Base-by-base conservation (phyloP, 1,139 yeast genomes). In the Kurtzmaniella quercitrusa region DNA sequence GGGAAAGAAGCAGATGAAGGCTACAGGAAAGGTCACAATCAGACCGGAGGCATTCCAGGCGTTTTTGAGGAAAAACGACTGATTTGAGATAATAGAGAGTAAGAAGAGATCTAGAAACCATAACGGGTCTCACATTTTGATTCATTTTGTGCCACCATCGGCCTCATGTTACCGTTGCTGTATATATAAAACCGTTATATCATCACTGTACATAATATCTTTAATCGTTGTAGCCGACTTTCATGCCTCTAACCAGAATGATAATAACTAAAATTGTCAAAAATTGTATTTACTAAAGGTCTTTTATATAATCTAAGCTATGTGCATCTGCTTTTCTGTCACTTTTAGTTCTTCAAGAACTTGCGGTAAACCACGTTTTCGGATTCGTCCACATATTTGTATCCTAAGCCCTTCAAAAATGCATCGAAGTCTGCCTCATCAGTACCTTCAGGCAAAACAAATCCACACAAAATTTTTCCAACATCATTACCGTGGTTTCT, bases 401-500 rank as follows among this genome's bases (percentile, higher is more conserved):
- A 93, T 19, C 89, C 95, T 50, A 89, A 71, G 36, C 77, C 74
- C 38, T 76, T 71, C 63, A 93, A 74, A 63, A 88, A 88, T 19
- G 69, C 66, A 50, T 83, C 80, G 59, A 91, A 84, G 11, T 71
- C 77, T 36, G 74, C 78, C 26, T 68, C 80, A 38, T 71, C 67
- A 35, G 93, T 88, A 30, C 74, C 75, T 37, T 79, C 78, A 3
- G 98, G 97, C 22, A 91, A 88, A 36, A 82, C 82, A 47, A 94
- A 77, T 26, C 96, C 99, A 42, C 95, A 93, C 50, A 93, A 72
- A 1, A 93, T 88, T 61, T 88, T 88, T 37, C 95, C 98, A 39
- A 93, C 78, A 61, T 93, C 98, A 44, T 93, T 85, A 26, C 99
- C 99, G 54, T 89, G 95, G 66, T 93, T 91, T 73, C 99, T 82